Evolutionary conservation across 495 filamentous ascomycete genomes (phyloP).

Genomic region (Venustampulla echinocandica): DNA sequence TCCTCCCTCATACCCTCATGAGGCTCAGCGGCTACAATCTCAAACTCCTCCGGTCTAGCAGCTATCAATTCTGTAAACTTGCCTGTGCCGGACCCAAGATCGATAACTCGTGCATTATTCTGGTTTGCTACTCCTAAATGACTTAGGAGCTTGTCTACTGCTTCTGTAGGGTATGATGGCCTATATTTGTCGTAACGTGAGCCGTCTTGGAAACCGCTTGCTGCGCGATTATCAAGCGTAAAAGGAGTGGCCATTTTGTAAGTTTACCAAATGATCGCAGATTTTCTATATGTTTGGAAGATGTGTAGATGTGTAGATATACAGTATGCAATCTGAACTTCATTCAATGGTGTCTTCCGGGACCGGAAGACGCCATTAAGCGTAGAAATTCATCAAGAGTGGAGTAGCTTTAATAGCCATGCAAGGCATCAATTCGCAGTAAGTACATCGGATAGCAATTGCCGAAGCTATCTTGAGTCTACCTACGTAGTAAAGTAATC

Average conservation of each 20-base stretch:
- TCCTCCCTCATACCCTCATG: conserved; percentile 50
- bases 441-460: too few species aligned
- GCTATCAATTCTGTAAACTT: conserved; percentile 56
- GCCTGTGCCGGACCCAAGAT: conserved; percentile 57
- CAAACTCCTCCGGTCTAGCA: conserved; percentile 39
- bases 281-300: neutral
- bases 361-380: too few species aligned
- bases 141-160: conserved; percentile 43
- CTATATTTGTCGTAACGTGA: conserved; percentile 50
- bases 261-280: neutral
- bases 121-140: conserved; percentile 35
- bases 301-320: neutral
- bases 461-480: too few species aligned
- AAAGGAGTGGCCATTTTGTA: conserved; percentile 1
- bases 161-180: conserved; percentile 49
- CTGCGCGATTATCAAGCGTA: conserved; percentile 6
- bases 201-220: conserved; percentile 46
- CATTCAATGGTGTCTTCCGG: too few species aligned
- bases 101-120: conserved; percentile 40
- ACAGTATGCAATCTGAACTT: too few species aligned
- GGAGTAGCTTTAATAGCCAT: too few species aligned
- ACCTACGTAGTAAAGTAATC: too few species aligned
- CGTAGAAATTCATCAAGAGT: too few species aligned
- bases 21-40: conserved; percentile 54
- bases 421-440: too few species aligned